phyloP scores from a whole-genome alignment of 2,329 filamentous ascomycete species.

The Neospermospora avenae region DNA sequence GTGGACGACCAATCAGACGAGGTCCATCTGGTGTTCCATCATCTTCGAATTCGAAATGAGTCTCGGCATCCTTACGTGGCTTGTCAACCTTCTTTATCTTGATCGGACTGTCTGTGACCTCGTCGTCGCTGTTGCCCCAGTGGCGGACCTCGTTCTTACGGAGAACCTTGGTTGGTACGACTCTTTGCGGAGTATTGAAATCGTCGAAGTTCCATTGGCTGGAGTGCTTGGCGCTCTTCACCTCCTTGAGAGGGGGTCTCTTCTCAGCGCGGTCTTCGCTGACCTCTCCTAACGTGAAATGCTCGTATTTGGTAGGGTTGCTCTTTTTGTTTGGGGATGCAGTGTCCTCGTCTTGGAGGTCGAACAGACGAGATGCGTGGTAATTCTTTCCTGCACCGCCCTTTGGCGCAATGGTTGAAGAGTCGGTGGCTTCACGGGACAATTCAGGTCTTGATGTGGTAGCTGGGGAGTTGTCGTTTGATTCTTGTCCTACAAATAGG shows the following conservation, averaged over 20 bases:
- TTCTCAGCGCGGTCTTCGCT: constrained; percentile 37
- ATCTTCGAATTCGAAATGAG: constrained; percentile 82
- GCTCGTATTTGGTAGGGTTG: constrained; percentile 75
- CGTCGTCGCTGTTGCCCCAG: constrained; percentile 70
- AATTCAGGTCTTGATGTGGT: neutral
- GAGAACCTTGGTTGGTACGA: constrained; percentile 55
- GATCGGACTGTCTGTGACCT: constrained; percentile 55
- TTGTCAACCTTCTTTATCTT: constrained; percentile 58
- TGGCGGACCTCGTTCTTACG: constrained; percentile 69
- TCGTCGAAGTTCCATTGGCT: constrained; percentile 87
- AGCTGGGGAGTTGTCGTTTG: constrained; percentile 25
- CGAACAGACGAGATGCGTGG: constrained; percentile 61
- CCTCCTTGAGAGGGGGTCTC: constrained; percentile 27
- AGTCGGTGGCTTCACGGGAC: constrained; percentile 6
- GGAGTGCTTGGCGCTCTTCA: constrained; percentile 58
- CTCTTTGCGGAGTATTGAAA: constrained; percentile 79
- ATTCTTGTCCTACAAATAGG: constrained; percentile 55
- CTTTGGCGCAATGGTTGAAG: constrained; percentile 43
- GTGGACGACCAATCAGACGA: constrained; percentile 45
- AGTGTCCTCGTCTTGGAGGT: constrained; percentile 52
- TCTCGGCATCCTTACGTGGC: constrained; percentile 73
- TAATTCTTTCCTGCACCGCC: constrained; percentile 58
- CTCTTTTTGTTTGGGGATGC: constrained; percentile 49
- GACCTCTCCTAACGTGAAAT: constrained; percentile 77
- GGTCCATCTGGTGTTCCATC: constrained; percentile 59